Base-by-base conservation (phyloP, 805 yeast genomes). In the Lachancea dasiensis region DNA sequence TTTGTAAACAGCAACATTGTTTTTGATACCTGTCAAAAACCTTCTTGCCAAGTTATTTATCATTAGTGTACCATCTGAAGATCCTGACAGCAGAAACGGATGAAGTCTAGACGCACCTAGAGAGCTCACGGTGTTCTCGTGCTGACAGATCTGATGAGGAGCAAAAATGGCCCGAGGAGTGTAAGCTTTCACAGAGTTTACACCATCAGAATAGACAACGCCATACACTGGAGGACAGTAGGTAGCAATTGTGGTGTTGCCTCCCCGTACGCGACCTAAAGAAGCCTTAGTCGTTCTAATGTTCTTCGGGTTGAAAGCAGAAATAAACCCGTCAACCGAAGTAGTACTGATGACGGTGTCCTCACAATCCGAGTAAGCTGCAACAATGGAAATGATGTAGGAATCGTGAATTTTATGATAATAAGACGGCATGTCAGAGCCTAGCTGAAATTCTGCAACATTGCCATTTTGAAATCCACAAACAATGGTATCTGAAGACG, bases 391-490 rank as follows among this genome's bases (percentile, higher is more conserved):
- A 7, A 61, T 45, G 5, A 73, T 58, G 37, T 61, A 61, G 0
- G 68, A 61, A 3, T 60, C 56, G 37, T 66, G 70, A 3, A 69
- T 39, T 16, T 66, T 69, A 19, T 53, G 49, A 18, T 64, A 53
- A 40, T 44, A 67, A 1, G 69, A 61, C 1, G 76, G 77, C 1
- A 38, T 15, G 2, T 35, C 39, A 0, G 47, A 41, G 6, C 57
- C 57, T 1, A 77, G 47, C 8, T 67, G 61, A 41, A 69, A 79
- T 49, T 80, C 86, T 0, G 77, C 78, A 7, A 82, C 58, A 21
- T 62, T 63, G 0, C 92, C 92, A 37, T 73, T 70, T 2, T 65
- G 55, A 4, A 75, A 69, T 0, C 89, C 90, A 21, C 76, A 73
- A 2, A 79, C 53, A 1, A 82, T 53, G 9, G 52, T 61, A 3